Conservation (phyloP, 1,284 basidiomycete species). For the Papiliotrema fonsecae region DNA sequence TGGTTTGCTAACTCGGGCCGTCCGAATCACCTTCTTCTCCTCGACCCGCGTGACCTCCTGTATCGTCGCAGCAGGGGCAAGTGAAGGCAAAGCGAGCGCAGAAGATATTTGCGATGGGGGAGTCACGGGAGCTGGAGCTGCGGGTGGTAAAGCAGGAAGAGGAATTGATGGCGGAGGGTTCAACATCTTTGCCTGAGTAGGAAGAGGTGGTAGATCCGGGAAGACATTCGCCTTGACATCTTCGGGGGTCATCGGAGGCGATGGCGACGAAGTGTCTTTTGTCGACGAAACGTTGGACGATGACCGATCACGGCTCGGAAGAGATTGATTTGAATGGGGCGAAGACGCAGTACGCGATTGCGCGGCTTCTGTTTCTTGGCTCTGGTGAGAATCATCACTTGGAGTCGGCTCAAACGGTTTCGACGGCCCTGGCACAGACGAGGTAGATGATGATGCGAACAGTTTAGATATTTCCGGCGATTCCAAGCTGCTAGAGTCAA, state of each 20-base stretch:
- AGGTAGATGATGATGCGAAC: slow-evolving; percentile 13
- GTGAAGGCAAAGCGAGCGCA: too few relatives aligned
- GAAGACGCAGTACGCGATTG: slow-evolving; percentile 12
- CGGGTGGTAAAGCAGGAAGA: slow-evolving; percentile 18
- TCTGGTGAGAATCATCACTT: background rate
- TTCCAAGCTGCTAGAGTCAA: background rate
- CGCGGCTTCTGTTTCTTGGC: background rate
- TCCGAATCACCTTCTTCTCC: slow-evolving; percentile 15
- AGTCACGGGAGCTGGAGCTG: slow-evolving; percentile 4
- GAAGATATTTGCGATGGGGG: slow-evolving; percentile 2
- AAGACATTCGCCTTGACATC: background rate
- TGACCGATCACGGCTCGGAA: slow-evolving; percentile 38
- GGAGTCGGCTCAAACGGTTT: slow-evolving; percentile 9
- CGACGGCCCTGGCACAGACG: slow-evolving; percentile 22
- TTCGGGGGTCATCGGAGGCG: slow-evolving; percentile 38
- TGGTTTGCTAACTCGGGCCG: slow-evolving; percentile 28
- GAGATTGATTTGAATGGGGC: slow-evolving; percentile 17
- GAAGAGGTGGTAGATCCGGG: background rate
- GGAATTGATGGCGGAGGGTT: slow-evolving; percentile 19
- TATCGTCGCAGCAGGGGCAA: slow-evolving; percentile 1
- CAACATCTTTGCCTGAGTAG: slow-evolving; percentile 1
- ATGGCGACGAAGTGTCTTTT: slow-evolving; percentile 39
- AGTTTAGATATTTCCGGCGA: background rate
- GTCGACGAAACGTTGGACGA: slow-evolving; percentile 41
- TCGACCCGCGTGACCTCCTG: slow-evolving; percentile 5